These are phyloP conservation scores for Rhizopogon parksii DNA, from an alignment of 1,284 basidiomycete genomes.

Conservation along the genomic window DNA sequence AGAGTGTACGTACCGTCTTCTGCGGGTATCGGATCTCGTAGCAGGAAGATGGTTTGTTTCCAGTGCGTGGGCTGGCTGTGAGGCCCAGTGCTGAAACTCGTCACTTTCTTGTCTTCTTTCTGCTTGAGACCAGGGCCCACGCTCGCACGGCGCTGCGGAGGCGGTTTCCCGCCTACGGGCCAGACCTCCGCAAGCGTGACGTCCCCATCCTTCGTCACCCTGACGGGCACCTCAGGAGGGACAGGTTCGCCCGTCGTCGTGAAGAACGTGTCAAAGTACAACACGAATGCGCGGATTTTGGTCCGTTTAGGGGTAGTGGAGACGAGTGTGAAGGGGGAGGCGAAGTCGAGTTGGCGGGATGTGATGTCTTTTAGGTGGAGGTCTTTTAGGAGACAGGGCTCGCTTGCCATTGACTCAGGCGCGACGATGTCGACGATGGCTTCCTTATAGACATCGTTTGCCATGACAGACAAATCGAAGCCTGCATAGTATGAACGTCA, in stretches of 20 bases:
- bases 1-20: constrained; percentile 51
- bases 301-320: constrained; percentile 53
- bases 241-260: constrained; percentile 53
- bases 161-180: constrained; percentile 59
- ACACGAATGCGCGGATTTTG: constrained; percentile 75
- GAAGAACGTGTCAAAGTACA: constrained; percentile 97
- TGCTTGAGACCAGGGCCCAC: constrained; percentile 25
- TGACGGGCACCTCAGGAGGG: constrained; percentile 43
- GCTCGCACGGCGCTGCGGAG: constrained; percentile 46
- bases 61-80: constrained; percentile 89
- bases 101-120: constrained; percentile 45
- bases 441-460: constrained; percentile 62
- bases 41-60: constrained; percentile 92
- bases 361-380: constrained; percentile 64
- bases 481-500: constrained; percentile 37
- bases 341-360: constrained; percentile 71
- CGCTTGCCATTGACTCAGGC: constrained; percentile 63
- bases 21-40: constrained; percentile 73
- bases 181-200: constrained; percentile 67
- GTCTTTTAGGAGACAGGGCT: constrained; percentile 72
- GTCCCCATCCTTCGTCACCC: constrained; percentile 50
- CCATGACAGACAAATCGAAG: constrained; percentile 81
- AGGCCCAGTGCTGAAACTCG: constrained; percentile 91
- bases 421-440: constrained; percentile 78
- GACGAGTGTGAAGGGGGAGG: constrained; percentile 63